phyloP scores from a whole-genome alignment of 2,329 filamentous ascomycete genomes.

The Xylariomycetidae sp. region DNA sequence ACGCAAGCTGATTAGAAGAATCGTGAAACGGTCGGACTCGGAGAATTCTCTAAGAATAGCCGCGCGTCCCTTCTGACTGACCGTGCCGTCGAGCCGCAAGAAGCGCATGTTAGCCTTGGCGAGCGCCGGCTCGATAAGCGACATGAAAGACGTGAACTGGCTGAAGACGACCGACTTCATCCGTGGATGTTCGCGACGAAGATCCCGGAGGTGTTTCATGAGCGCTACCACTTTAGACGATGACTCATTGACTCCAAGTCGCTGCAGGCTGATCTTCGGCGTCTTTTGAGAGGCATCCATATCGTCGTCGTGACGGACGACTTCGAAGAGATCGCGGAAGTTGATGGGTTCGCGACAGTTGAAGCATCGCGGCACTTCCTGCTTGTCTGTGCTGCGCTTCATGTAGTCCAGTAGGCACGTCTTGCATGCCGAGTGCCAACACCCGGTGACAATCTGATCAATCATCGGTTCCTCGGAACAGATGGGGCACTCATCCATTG shows the following conservation, averaged over 20 bases:
- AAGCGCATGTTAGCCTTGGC: conserved; percentile 64
- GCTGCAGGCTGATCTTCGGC: conserved; percentile 53
- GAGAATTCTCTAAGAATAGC: conserved; percentile 71
- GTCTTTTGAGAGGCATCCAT: conserved; percentile 25
- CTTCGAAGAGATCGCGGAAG: conserved; percentile 82
- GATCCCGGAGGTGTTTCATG: conserved; percentile 63
- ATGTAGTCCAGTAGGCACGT: conserved; percentile 88
- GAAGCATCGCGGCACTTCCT: conserved; percentile 75
- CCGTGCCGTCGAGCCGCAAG: conserved; percentile 85
- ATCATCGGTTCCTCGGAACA: conserved; percentile 95
- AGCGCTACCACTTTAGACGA: conserved; percentile 86
- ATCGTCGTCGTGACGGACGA: conserved; percentile 70
- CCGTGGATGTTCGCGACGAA: conserved; percentile 58
- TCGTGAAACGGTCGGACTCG: conserved; percentile 53
- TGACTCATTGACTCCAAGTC: conserved; percentile 58
- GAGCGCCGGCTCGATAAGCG: conserved; percentile 81
- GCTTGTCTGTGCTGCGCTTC: conserved; percentile 73
- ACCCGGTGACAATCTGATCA: conserved; percentile 88
- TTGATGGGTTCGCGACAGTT: conserved; percentile 83
- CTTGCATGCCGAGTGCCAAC: conserved; percentile 97
- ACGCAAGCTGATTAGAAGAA: conserved; percentile 77
- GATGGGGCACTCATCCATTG: conserved; percentile 84
- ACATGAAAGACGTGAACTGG: conserved; percentile 94
- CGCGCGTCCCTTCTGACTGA: conserved; percentile 79
- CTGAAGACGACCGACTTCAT: conserved; percentile 93